Evolutionary conservation across 2,329 filamentous ascomycete species (phyloP), one percentile per base, ranked within the genome.

Genomic region (Talaromyces islandicus): DNA sequence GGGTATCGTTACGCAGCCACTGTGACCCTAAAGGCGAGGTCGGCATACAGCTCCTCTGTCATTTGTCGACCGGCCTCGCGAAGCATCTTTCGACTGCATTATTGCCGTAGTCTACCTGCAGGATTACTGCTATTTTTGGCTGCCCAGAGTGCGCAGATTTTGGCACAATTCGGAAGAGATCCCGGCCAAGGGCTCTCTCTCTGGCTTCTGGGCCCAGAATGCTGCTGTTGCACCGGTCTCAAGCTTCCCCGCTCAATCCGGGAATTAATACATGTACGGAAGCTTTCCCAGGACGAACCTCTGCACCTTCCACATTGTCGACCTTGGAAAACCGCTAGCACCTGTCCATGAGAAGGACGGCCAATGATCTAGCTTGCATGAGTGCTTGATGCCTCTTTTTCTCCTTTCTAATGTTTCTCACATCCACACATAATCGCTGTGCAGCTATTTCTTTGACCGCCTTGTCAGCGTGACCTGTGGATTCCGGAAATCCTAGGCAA

Each of bases 241-340:
- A 43, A 50, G 43, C 59, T 58, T 56, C 59, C 52, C 59, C 59
- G 50, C 56, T 58, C 56, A n/a, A 61, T 50, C 12, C 41, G 50
- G 41, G 19, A 46, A 54, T 38, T 30, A 50, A 41, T 51, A 50
- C 55, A 54, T n/a, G 19, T 46, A 46, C 43, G 43, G 43, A 35
- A n/a, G 19, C 30, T 55, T 38, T 24, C 24, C 53, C 53, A 55
- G 12, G 21, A 17, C 53, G 29, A 38, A 21, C 29, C 19, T 29
- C 48, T 52, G 17, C 19, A 29, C 25, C 48, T 29, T 17, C 25
- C 27, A 52, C 48, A 11, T 29, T 52, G 48, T 52, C 48, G 25
- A 29, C 48, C 27, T n/a, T 52, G 24, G 17, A 19, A 25, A 29
- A n/a, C 11, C 27, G 17, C 48, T 12, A n/a, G 25, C 21, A 4